Evolutionary conservation across 2,329 filamentous ascomycete species (phyloP).

Genomic region (Colletotrichum liriopes): DNA sequence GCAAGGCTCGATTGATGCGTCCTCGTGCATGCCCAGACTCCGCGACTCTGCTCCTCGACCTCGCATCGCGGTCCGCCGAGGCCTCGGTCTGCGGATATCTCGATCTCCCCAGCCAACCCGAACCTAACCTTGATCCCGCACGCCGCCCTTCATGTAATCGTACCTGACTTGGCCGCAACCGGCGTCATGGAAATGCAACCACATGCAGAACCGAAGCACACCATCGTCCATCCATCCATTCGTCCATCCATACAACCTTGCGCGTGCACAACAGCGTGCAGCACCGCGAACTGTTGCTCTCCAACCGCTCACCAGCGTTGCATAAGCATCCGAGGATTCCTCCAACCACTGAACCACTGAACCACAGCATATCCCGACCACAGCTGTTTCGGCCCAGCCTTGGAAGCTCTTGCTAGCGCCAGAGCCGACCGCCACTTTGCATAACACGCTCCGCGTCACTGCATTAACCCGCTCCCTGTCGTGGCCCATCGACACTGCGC

Average conservation of each 20-base stretch:
- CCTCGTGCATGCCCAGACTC: slow-evolving; percentile 3
- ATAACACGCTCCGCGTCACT: slow-evolving; percentile 34
- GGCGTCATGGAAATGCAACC: slow-evolving; percentile 28
- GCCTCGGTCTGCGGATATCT: slow-evolving; percentile 26
- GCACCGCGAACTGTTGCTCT: slow-evolving; percentile 18
- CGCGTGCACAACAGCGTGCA: neutral
- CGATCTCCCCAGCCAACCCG: slow-evolving; percentile 17
- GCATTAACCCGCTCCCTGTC: slow-evolving; percentile 35
- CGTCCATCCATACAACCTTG: neutral
- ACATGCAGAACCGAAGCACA: slow-evolving; percentile 25
- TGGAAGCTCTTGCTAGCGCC: slow-evolving; percentile 7
- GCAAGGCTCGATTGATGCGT: slow-evolving; percentile 5
- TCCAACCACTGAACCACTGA: slow-evolving; percentile 11
- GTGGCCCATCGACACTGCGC: slow-evolving; percentile 23
- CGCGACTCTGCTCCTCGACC: neutral
- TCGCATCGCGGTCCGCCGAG: slow-evolving; percentile 13
- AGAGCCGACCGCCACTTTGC: slow-evolving; percentile 26
- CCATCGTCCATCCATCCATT: neutral
- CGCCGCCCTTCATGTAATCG: slow-evolving; percentile 13
- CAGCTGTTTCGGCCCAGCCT: slow-evolving; percentile 25
- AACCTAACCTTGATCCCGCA: slow-evolving; percentile 15
- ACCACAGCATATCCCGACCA: slow-evolving; percentile 30
- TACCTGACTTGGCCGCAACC: slow-evolving; percentile 39
- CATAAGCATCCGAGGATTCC: slow-evolving; percentile 5
- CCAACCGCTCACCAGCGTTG: neutral